Conservation (phyloP, 2,329 filamentous ascomycete genomes). For the Ustulina deusta region DNA sequence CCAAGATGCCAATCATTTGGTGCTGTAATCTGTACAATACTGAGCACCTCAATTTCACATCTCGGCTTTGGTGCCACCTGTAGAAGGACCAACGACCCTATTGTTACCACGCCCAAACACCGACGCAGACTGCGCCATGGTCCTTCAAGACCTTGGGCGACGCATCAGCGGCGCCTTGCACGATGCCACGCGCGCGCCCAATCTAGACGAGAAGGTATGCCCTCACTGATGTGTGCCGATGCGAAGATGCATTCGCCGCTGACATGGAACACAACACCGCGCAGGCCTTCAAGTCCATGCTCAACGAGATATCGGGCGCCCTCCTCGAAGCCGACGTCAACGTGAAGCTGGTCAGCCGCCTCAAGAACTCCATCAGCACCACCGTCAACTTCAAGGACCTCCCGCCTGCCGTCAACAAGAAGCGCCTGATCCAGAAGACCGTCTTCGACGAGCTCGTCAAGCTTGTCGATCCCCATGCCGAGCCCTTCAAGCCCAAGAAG, state of each 20-base stretch:
- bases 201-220: constrained; percentile 92
- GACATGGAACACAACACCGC: constrained; percentile 45
- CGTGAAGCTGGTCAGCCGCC: constrained; percentile 87
- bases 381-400: constrained; percentile 96
- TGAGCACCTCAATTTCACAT: neutral
- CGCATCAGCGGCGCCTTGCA: constrained; percentile 97
- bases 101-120: neutral
- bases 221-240: constrained; percentile 26
- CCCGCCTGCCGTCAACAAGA: constrained; percentile 94
- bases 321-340: constrained; percentile 98
- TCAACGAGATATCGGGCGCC: constrained; percentile 97
- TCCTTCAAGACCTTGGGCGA: constrained; percentile 98
- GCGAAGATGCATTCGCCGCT: constrained; percentile 44
- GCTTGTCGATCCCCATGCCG: constrained; percentile 93
- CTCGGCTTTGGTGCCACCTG: neutral
- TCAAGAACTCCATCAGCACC: constrained; percentile 91
- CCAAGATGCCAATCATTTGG: neutral
- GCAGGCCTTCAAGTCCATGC: constrained; percentile 95
- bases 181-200: constrained; percentile 90
- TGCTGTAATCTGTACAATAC: neutral
- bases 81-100: neutral
- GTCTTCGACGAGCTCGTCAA: constrained; percentile 97
- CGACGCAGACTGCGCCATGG: constrained; percentile 70
- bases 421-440: constrained; percentile 95
- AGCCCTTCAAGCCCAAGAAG: constrained; percentile 97